Evolutionary conservation across 306 rosid genomes (phyloP).

Genomic region (Lithocarpus polystachyus): DNA sequence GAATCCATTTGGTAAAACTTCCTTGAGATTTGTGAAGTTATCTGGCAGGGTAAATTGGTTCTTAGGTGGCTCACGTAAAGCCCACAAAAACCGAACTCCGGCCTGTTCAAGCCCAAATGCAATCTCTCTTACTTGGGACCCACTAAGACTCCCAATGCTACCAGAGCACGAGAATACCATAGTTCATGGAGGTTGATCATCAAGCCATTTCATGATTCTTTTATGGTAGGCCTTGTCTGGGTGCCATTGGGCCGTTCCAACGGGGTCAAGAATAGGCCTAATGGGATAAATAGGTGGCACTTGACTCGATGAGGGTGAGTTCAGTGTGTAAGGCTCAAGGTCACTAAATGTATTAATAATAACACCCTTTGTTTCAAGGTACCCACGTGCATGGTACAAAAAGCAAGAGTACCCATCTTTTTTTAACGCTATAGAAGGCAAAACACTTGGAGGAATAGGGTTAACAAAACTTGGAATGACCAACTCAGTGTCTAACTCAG

Average conservation of each 20-base stretch:
- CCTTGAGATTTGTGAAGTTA: background rate
- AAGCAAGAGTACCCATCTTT: slow-evolving; percentile 9
- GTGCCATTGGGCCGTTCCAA: slow-evolving; percentile 24
- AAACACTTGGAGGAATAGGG: slow-evolving; percentile 28
- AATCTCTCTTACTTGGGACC: slow-evolving; percentile 23
- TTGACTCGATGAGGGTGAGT: background rate
- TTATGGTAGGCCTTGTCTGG: slow-evolving; percentile 9
- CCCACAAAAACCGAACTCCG: slow-evolving; percentile 44
- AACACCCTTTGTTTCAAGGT: slow-evolving; percentile 38
- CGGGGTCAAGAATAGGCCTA: slow-evolving; percentile 33
- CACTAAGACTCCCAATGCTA: slow-evolving; percentile 29
- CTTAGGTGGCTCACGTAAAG: slow-evolving; percentile 39
- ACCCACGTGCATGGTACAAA: slow-evolving; percentile 27
- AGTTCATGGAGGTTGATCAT: slow-evolving; percentile 15
- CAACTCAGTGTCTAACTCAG: slow-evolving; percentile 29
- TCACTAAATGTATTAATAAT: slow-evolving; percentile 43
- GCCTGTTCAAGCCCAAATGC: slow-evolving; percentile 31
- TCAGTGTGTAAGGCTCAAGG: slow-evolving; percentile 32
- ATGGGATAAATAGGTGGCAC: slow-evolving; percentile 24
- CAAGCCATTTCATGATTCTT: slow-evolving; percentile 22
- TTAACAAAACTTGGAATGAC: slow-evolving; percentile 29
- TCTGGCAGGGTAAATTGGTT: slow-evolving; percentile 25
- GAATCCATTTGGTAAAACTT: slow-evolving; percentile 37
- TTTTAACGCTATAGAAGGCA: slow-evolving; percentile 27
- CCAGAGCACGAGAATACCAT: slow-evolving; percentile 42